Evolutionary conservation across 345 rosid genomes (phyloP), one percentile per base, ranked within the genome.

Genomic region (Brassica incana): DNA sequence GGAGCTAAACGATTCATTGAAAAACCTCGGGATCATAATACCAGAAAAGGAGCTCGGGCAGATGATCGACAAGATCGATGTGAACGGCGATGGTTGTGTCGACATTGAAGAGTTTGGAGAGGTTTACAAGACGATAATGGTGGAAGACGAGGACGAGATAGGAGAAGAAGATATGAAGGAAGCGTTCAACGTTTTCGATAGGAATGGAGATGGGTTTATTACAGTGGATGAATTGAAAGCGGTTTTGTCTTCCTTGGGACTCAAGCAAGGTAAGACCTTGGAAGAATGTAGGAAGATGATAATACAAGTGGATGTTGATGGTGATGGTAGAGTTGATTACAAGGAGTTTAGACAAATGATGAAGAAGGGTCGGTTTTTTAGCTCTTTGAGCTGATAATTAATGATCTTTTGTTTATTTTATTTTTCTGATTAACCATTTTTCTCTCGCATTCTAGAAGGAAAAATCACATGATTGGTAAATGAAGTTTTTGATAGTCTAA

Each of bases 281-380:
- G 94, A 92, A 67, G 97, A 92, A 9, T 94, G 98, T 76, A 89
- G 80, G 86, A 83, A 38, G 81, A 94, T 94, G 93, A 92, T 90
- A 29, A 83, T 12, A 73, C 87, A 84, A 81, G 96, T 94, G 5
- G 98, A 94, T 73, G 90, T 65, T 23, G 98, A 94, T 45, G 97
- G 98, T 10, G 97, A 94, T 73, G 97, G 97, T n/a, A 87, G 84
- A 85, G 94, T 94, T 56, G 71, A 86, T 71, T 86, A 54, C 32
- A 73, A 60, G 60, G 91, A 88, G 77, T 86, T 88, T 66, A 86
- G 81, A 76, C 79, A 83, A 63, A 86, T 88, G 91, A 86, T 88
- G 89, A 84, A 86, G 32, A 83, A 83, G 0, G 87, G 86, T 69
- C 78, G 40, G 0, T 52, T 74, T 8, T 79, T 87, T 23, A 80